Base-by-base conservation (phyloP, 2,329 filamentous ascomycete species). In the Colletotrichum phormii region DNA sequence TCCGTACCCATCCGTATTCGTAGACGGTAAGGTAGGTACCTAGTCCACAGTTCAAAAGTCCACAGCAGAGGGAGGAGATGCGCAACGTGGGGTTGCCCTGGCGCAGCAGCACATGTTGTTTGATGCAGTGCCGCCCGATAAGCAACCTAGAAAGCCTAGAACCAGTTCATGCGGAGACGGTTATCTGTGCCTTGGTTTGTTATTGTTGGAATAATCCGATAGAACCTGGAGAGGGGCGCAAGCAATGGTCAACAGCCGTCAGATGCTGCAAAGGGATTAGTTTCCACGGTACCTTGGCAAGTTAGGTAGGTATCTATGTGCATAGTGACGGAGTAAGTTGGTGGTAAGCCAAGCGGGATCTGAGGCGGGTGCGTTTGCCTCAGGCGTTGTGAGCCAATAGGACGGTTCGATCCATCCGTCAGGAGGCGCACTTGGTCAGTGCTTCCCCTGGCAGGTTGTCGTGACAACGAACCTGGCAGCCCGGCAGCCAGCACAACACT, bases 401-500 rank as follows among this genome's bases (percentile, higher is more conserved):
- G 64, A 35, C 46, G 15, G 8, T 24, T 13, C 22, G 35, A 15
- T 24, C 35, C 35, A 73, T 71, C 70, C 60, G 71, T 35, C 71
- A 73, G 60, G 55, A 53, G 49, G 46, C 61, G 55, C 29, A 4
- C 26, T 35, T 71, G 71, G 67, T 33, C 71, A 55, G 71, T 71
- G 71, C 71, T n/a, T 33, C 54, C 66, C 71, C 61, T 73, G 49
- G 29, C 55, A 24, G 54, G 71, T 73, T 73, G 71, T 73, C 71
- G 64, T 70, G 71, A 73, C 71, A 71, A 73, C 71, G 71, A 35
- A 49, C n/a, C 51, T 73, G 59, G 71, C 71, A 73, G 71, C 71
- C 66, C 71, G 71, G 71, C 71, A 73, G 71, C 71, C 59, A 69
- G 59, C 59, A 37, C 37, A 66, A 61, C 64, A 61, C 61, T 37